Evolutionary conservation across 495 filamentous ascomycete species (phyloP), one percentile per base, ranked within the genome.

Genomic region (Tuber umbilicatum): DNA sequence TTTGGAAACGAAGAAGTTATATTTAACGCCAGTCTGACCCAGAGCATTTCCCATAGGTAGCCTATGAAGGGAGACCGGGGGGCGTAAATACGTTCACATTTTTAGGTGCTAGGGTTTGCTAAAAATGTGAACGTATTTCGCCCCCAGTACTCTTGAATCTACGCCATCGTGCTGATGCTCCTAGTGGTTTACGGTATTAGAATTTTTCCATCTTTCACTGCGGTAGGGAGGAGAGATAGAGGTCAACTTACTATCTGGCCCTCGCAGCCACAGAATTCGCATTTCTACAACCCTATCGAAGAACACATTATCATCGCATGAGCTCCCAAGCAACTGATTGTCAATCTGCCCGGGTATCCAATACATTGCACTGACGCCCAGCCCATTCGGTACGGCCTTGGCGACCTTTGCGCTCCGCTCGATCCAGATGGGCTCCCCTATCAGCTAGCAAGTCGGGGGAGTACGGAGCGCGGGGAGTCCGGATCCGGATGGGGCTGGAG

Each of bases 331-430:
- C 19, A 82, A 86, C 19, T 86, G 86, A 81, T 91, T 91, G 68
- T 88, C 83, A 68, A 91, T 84, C 90, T 90, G 92, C 12, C 87
- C 89, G 5, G 90, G 90, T 80, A 92, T 89, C 90, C 90, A 92
- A 73, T 91, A 92, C 79, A 90, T 91, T 67, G 92, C 75, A 0
- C 90, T 90, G 2, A 77, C 78, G 17, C n/a, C 88, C 72, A 84
- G 37, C 0, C 84, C 84, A 17, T 86, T 86, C 5, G 82, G 84
- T 6, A 87, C 86, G 9, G 81, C 85, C 3, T 84, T 83, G 50
- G 91, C 85, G 6, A 88, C 84, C n/a, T 77, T 82, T 0, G 88
- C 89, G 71, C 91, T 81, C 45, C 86, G 81, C 75, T 86, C 79
- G 76, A 91, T 76, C 82, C 87, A 92, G 3, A 84, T 85, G 47